Evolutionary conservation across 1,284 basidiomycete genomes (phyloP).

Genomic region (Puccinia polysora): DNA sequence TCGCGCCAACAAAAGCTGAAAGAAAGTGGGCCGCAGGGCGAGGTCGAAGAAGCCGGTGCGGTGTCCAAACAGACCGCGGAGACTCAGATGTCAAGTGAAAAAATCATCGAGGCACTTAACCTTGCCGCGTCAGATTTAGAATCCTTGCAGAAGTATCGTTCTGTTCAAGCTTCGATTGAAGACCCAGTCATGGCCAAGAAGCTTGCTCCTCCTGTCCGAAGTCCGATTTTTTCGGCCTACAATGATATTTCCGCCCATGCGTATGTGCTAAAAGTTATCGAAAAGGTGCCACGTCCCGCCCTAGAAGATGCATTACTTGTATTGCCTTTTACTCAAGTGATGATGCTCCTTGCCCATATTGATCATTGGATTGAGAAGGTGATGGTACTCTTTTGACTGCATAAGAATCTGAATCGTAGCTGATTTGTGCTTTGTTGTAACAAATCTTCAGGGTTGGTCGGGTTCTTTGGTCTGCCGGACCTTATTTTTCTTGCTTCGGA

Average conservation of each 20-base stretch:
- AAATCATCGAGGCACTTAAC: slow-evolving; percentile 89
- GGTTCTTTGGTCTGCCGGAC: slow-evolving; percentile 80
- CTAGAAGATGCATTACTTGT: slow-evolving; percentile 90
- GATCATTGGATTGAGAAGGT: slow-evolving; percentile 83
- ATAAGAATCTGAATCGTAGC: neutral
- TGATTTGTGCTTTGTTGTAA: slow-evolving; percentile 1
- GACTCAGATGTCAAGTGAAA: slow-evolving; percentile 95
- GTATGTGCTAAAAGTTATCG: slow-evolving; percentile 76
- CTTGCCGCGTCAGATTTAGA: slow-evolving; percentile 75
- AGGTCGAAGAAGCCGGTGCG: slow-evolving; percentile 63
- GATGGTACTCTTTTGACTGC: slow-evolving; percentile 49
- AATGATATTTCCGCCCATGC: slow-evolving; percentile 70
- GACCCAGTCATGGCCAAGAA: slow-evolving; percentile 10
- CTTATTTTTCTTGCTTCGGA: slow-evolving; percentile 87
- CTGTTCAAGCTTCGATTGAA: slow-evolving; percentile 54
- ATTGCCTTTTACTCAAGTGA: slow-evolving; percentile 83
- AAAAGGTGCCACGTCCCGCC: slow-evolving; percentile 74
- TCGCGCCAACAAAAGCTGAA: slow-evolving; percentile 57
- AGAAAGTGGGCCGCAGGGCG: slow-evolving; percentile 55
- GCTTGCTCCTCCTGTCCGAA: slow-evolving; percentile 69
- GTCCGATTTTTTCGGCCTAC: slow-evolving; percentile 74
- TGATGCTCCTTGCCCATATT: slow-evolving; percentile 78
- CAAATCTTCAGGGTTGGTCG: slow-evolving; percentile 66
- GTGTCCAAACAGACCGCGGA: slow-evolving; percentile 89
- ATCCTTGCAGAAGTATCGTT: slow-evolving; percentile 61